Base-by-base conservation (phyloP, 2,329 filamentous ascomycete species). In the Penicillium aurantiogriseum region DNA sequence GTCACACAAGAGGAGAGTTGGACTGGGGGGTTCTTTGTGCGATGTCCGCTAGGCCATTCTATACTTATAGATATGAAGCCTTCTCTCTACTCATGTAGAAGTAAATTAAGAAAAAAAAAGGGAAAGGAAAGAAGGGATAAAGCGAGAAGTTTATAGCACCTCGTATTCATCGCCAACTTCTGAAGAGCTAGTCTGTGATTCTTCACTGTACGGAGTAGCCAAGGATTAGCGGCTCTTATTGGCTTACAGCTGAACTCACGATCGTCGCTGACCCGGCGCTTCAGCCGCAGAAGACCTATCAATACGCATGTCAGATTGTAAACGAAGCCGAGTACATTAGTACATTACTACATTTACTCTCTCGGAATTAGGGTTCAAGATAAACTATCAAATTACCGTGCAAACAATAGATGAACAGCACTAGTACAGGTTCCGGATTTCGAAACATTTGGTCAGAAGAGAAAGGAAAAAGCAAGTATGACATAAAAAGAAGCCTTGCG, bases 401-500 rank as follows among this genome's bases (percentile, higher is more conserved):
- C 42, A 46, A 52, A 50, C 31, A 58, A 38, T 43, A 50, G 27
- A 52, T 53, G 25, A 53, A 35, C n/a, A 46, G 35, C 27, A 55
- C 40, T 47, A 36, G 51, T 54, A 54, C 55, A 54, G 13, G 31
- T 54, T 50, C 25, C 40, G 38, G 39, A 39, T 47, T 9, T 40
- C 39, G 39, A 46, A 40, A 46, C 56, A 33, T 56, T 56, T 58
- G 40, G 44, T 44, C 31, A 53, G 48, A 50, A 50, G 48, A 29
- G 47, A 42, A 49, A 57, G 44, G 27, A 36, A 58, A 47, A 38
- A 38, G 13, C 42, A 58, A 19, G 45, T 56, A 51, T 35, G 42
- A 46, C 42, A 54, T 43, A 60, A 53, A 51, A 48, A 49, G 49
- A 59, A 56, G 59, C 61, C 60, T 51, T 52, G 52, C 49, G 29